Conservation (phyloP, 2,329 filamentous ascomycete species). For the Fusarium sp. region DNA sequence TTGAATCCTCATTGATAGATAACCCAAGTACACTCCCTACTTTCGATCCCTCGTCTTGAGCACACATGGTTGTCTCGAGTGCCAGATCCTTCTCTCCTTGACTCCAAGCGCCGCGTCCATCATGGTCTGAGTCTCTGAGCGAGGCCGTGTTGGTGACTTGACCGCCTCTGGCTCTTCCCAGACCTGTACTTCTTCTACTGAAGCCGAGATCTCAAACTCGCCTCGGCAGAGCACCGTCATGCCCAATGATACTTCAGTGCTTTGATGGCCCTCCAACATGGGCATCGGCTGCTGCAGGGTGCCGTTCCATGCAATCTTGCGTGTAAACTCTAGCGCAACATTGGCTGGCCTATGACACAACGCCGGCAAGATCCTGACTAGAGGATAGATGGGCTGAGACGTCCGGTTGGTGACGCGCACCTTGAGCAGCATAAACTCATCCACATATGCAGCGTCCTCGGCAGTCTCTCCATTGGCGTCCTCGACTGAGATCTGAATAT, state of each 20-base stretch:
- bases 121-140: constrained; percentile 68
- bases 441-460: constrained; percentile 49
- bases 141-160: constrained; percentile 49
- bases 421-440: constrained; percentile 74
- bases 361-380: constrained; percentile 82
- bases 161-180: constrained; percentile 53
- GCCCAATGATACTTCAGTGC: constrained; percentile 73
- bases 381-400: constrained; percentile 72
- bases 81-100: constrained; percentile 73
- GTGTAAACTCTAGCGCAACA: constrained; percentile 82
- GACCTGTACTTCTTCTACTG: constrained; percentile 82
- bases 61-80: constrained; percentile 68
- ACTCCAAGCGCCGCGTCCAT: constrained; percentile 70
- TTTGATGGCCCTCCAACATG: constrained; percentile 68
- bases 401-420: constrained; percentile 83
- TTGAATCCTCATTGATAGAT: not conserved
- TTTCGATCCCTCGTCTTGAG: constrained; percentile 64
- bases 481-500: constrained; percentile 71
- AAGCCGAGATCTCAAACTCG: constrained; percentile 84
- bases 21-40: constrained; percentile 18
- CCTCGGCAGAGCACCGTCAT: constrained; percentile 82
- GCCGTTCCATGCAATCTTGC: constrained; percentile 87
- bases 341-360: constrained; percentile 79
- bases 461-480: constrained; percentile 41
- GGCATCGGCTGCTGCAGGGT: constrained; percentile 81